Base-by-base conservation (phyloP, 768 basidiomycete genomes). In the Trametes maxima region DNA sequence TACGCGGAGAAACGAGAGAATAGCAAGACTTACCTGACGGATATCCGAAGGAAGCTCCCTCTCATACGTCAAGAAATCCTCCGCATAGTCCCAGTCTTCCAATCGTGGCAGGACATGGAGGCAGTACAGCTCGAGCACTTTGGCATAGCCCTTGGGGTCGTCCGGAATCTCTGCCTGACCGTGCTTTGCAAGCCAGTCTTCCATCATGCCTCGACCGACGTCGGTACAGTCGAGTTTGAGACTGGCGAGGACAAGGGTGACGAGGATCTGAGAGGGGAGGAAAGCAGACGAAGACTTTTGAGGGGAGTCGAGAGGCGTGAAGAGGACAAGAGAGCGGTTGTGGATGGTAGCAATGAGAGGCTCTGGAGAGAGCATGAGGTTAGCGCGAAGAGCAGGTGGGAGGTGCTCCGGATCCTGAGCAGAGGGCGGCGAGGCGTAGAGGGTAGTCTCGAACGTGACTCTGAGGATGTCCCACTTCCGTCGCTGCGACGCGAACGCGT, bases 391-490 rank as follows among this genome's bases (percentile, higher is more conserved):
- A 0, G 81, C 57, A 21, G 79, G 74, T 0, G 89, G 88, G 14
- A 89, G 72, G 10, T 68, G 65, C 3, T 78, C 77, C 6, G 74
- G 69, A 24, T 79, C 71, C 14, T 69, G 64, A 7, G 83, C 78
- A 0, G 77, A 74, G 19, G 85, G 82, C 1, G 77, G 77, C 2
- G 88, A 80, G 14, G 83, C 72, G 68, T 89, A 91, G 25, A 90
- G 74, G 0, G 87, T 90, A 1, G 87, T 84, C 70, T 94, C 91
- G 56, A 92, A 80, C 0, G 91, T 94, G 63, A 94, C 88, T 24
- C 92, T 82, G 7, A 94, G 85, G 57, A 94, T 85, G 68, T 94
- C 92, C 92, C 92, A 94, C 76, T 92, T 93, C 57, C 86, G 79
- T 17, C 92, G 84, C 49, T 79, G 76, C 5, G 68, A 65, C 10